Evolutionary conservation across 345 rosid genomes (phyloP).

Genomic region (Erucastrum elatum): DNA sequence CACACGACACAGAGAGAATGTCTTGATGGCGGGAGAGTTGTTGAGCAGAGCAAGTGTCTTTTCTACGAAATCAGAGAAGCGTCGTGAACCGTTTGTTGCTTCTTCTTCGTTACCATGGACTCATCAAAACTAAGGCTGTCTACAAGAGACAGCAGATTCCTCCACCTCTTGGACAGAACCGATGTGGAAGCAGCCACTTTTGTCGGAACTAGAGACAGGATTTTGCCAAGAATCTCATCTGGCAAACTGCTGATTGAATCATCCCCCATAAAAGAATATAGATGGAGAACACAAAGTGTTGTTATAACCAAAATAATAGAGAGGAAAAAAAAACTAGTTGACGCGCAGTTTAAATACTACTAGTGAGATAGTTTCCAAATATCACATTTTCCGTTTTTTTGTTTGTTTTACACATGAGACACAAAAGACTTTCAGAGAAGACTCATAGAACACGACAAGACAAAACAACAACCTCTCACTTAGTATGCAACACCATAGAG

Average conservation of each 20-base stretch:
- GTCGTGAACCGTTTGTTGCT: too few relatives aligned
- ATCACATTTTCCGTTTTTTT: not conserved
- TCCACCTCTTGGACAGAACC: not conserved
- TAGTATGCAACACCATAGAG: not conserved
- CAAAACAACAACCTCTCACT: conserved; percentile 2
- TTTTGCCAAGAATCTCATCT: not conserved
- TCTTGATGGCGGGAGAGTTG: too few relatives aligned
- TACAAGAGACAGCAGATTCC: not conserved
- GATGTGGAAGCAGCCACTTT: not conserved
- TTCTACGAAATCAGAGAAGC: too few relatives aligned
- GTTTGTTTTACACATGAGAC: conserved; percentile 23
- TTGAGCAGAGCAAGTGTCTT: too few relatives aligned
- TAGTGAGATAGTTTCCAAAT: not conserved
- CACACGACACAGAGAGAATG: too few relatives aligned
- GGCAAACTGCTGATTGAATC: not conserved
- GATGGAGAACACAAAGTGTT: not conserved
- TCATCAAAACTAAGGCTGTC: not conserved
- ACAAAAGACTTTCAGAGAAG: conserved; percentile 8
- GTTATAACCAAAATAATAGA: not conserved
- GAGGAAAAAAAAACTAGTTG: not conserved
- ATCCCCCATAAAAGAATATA: not conserved
- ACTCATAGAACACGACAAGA: not conserved
- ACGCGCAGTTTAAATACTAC: not conserved
- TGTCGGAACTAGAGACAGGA: not conserved
- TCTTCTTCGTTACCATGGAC: not conserved